These are phyloP conservation scores for Butyriboletus loyo DNA, from an alignment of 768 basidiomycete species.

Conservation along the genomic window DNA sequence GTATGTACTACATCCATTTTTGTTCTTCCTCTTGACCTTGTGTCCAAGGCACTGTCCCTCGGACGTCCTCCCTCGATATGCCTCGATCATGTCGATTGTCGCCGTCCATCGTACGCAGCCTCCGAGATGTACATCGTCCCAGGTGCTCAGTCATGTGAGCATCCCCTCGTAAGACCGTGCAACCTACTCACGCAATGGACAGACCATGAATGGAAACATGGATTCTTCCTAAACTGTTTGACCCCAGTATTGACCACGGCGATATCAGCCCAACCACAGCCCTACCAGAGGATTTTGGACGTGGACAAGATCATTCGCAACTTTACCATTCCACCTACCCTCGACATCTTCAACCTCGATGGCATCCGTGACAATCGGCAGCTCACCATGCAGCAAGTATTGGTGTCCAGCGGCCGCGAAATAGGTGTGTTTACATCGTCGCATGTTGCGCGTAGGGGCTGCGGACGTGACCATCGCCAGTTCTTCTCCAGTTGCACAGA, in stretches of 20 bases:
- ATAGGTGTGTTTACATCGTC: constrained; percentile 44
- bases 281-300: constrained; percentile 49
- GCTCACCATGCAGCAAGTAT: constrained; percentile 61
- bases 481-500: constrained; percentile 65
- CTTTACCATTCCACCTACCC: constrained; percentile 49
- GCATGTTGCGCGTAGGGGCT: constrained; percentile 1
- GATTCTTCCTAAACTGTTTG: constrained; percentile 61
- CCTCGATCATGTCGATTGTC: constrained; percentile 63
- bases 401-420: constrained; percentile 59
- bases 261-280: constrained; percentile 48
- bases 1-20: constrained; percentile 42
- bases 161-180: constrained; percentile 5
- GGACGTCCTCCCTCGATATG: constrained; percentile 70
- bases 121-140: constrained; percentile 31
- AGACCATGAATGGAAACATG: constrained; percentile 74
- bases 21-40: constrained; percentile 6
- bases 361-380: constrained; percentile 44
- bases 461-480: constrained; percentile 32
- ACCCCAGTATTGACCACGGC: constrained; percentile 60
- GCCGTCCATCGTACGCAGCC: constrained; percentile 34
- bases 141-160: constrained; percentile 30
- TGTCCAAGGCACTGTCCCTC: constrained; percentile 57
- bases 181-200: constrained; percentile 11
- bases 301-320: constrained; percentile 56
- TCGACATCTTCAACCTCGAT: constrained; percentile 42